phyloP scores from a whole-genome alignment of 371 early-diverging fungal genomes.

The Mortierella sp. region DNA sequence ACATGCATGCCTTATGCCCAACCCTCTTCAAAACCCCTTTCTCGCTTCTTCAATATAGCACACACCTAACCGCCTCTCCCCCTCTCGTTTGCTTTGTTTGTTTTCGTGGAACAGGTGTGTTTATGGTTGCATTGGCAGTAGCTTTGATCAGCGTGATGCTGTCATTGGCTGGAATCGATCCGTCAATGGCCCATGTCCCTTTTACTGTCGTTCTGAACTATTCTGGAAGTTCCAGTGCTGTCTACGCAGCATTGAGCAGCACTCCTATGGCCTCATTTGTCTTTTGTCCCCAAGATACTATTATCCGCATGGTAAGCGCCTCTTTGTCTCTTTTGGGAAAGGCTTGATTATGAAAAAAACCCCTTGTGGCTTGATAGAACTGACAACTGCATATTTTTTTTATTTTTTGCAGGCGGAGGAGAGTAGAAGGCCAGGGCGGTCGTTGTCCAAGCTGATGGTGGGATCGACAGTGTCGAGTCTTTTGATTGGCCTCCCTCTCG shows the following conservation, averaged over 20 bases:
- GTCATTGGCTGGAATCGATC: constrained; percentile 27
- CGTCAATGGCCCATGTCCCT: constrained; percentile 36
- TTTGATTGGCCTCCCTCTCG: constrained; percentile 23
- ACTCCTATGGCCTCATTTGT: constrained; percentile 48
- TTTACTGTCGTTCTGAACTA: constrained; percentile 50
- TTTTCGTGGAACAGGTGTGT: constrained; percentile 18
- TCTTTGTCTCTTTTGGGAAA: background rate
- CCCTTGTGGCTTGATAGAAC: background rate
- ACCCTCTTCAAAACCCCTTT: background rate
- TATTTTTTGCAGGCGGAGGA: constrained; percentile 36
- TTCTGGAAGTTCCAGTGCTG: constrained; percentile 37
- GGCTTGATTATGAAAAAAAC: background rate
- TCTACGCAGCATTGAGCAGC: constrained; percentile 41
- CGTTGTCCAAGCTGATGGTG: constrained; percentile 25
- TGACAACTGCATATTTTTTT: background rate
- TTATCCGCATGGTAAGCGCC: constrained; percentile 41
- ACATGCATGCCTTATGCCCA: background rate
- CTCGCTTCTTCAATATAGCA: background rate
- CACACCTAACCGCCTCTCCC: background rate
- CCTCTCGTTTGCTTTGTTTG: background rate
- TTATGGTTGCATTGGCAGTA: constrained; percentile 34
- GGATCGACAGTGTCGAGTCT: constrained; percentile 24
- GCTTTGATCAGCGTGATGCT: constrained; percentile 34
- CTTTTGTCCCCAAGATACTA: constrained; percentile 43
- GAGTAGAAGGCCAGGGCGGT: constrained; percentile 30